Conservation (phyloP, 306 rosid species). For the Delonix regia region DNA sequence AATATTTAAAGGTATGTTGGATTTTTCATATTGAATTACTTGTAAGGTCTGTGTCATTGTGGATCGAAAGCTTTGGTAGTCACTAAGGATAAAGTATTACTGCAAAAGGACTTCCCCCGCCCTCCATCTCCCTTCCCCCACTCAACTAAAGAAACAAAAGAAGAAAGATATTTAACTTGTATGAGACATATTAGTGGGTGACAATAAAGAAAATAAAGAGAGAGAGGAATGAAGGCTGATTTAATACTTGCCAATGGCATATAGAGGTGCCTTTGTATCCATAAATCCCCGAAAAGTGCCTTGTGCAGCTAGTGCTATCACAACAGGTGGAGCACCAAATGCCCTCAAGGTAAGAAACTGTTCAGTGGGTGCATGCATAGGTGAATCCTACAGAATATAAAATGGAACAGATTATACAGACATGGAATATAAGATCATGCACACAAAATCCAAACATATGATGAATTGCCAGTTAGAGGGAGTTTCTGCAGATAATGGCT, state of each 20-base stretch:
- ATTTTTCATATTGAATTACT: constrained; percentile 25
- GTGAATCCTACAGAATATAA: constrained; percentile 71
- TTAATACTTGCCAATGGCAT: constrained; percentile 78
- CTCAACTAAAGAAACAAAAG: no score
- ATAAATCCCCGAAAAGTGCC: constrained; percentile 93
- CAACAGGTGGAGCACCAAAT: constrained; percentile 89
- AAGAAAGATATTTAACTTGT: not conserved
- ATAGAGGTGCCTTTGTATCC: constrained; percentile 92
- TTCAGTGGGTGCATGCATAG: constrained; percentile 85
- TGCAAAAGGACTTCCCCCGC: not conserved
- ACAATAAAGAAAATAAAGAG: constrained; percentile 16
- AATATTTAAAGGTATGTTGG: not conserved
- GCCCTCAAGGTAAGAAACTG: constrained; percentile 86
- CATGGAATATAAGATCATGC: not conserved
- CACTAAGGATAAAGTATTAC: not conserved
- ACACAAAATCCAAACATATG: constrained; percentile 8
- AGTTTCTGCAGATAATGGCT: not conserved
- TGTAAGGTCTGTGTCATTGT: constrained; percentile 14
- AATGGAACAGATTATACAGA: constrained; percentile 24
- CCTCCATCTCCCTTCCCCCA: no score
- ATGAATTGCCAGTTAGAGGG: constrained; percentile 5
- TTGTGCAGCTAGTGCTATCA: constrained; percentile 92
- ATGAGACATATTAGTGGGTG: not conserved
- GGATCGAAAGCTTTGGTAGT: not conserved
- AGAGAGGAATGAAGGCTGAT: constrained; percentile 25